Percentiles rank a stretch among this genome's conserved stretches.
These are phyloP conservation scores for Xerocomus minutiporus DNA, from an alignment of 1,284 basidiomycete species.

Conservation along the genomic window DNA sequence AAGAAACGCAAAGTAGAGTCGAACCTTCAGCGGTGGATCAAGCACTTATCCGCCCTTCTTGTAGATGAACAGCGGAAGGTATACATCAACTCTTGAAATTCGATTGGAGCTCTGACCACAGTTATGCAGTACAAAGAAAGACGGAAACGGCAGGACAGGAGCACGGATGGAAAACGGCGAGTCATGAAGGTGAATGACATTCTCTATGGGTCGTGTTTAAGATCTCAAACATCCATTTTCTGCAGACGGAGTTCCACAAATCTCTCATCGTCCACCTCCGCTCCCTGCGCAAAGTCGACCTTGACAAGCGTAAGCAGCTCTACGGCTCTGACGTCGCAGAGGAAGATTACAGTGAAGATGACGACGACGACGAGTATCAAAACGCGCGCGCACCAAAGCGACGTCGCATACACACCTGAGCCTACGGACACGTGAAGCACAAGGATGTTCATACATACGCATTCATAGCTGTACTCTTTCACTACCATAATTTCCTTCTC, in stretches of 20 bases:
- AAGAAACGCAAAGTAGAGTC: constrained; percentile 45
- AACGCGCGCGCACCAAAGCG: constrained; percentile 31
- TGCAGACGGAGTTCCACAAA: constrained; percentile 63
- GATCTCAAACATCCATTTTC: constrained; percentile 5
- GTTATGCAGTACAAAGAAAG: constrained; percentile 53
- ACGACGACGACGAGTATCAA: constrained; percentile 45
- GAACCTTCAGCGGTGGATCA: constrained; percentile 63
- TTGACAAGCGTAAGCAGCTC: constrained; percentile 43
- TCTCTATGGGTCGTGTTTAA: background rate
- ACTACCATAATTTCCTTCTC: constrained; percentile 26
- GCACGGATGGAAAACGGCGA: constrained; percentile 44
- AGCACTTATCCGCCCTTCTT: constrained; percentile 51
- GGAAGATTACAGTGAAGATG: constrained; percentile 45
- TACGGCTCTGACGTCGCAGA: constrained; percentile 41
- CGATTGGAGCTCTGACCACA: constrained; percentile 5
- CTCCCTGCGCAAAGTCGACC: constrained; percentile 55
- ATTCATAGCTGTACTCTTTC: constrained; percentile 27
- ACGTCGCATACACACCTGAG: constrained; percentile 28
- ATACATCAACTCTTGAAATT: constrained; percentile 3
- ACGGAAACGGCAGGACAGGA: constrained; percentile 52
- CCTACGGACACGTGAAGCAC: constrained; percentile 20
- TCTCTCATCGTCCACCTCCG: constrained; percentile 51
- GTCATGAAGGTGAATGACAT: constrained; percentile 49
- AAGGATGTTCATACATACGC: constrained; percentile 26
- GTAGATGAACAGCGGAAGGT: constrained; percentile 69